Conservation (phyloP, 2,329 filamentous ascomycete genomes). For the Coniochaeta sp. region DNA sequence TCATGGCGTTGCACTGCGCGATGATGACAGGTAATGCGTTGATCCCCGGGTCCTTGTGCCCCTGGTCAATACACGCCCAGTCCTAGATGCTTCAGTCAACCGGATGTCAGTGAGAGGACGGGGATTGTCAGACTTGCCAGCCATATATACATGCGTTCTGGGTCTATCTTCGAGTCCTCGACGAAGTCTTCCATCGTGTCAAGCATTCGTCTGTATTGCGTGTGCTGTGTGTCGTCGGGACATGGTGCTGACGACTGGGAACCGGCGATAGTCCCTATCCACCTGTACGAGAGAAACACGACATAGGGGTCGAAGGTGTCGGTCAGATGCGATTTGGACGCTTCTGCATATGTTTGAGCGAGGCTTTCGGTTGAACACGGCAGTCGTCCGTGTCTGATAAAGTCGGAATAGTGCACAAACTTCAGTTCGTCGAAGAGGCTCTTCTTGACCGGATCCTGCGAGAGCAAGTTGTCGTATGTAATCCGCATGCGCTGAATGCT, state of each 20-base stretch:
- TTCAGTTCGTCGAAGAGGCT: constrained; percentile 19
- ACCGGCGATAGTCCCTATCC: constrained; percentile 16
- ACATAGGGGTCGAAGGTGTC: constrained; percentile 12
- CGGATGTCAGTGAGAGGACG: not conserved
- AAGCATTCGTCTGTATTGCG: constrained; percentile 24
- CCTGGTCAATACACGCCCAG: constrained; percentile 29
- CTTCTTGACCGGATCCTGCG: constrained; percentile 13
- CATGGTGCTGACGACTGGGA: not conserved
- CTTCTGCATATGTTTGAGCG: constrained; percentile 2
- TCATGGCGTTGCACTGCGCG: constrained; percentile 30
- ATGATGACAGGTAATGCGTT: constrained; percentile 26
- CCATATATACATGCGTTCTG: constrained; percentile 18
- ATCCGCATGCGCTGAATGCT: constrained; percentile 13
- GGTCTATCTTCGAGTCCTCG: constrained; percentile 13
- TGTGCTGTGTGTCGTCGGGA: constrained; percentile 21
- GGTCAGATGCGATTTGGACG: not conserved
- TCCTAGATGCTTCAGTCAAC: constrained; percentile 17
- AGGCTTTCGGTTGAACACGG: constrained; percentile 17
- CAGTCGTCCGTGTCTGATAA: constrained; percentile 15
- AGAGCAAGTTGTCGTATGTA: constrained; percentile 15
- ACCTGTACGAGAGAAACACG: constrained; percentile 28
- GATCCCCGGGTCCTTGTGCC: constrained; percentile 22
- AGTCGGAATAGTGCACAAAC: constrained; percentile 20
- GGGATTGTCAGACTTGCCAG: constrained; percentile 13
- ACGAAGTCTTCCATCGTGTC: constrained; percentile 20